Evolutionary conservation across 108 stramenopile genomes (phyloP), one percentile per base, ranked within the genome.

Genomic region (Skeletonema marinoi): DNA sequence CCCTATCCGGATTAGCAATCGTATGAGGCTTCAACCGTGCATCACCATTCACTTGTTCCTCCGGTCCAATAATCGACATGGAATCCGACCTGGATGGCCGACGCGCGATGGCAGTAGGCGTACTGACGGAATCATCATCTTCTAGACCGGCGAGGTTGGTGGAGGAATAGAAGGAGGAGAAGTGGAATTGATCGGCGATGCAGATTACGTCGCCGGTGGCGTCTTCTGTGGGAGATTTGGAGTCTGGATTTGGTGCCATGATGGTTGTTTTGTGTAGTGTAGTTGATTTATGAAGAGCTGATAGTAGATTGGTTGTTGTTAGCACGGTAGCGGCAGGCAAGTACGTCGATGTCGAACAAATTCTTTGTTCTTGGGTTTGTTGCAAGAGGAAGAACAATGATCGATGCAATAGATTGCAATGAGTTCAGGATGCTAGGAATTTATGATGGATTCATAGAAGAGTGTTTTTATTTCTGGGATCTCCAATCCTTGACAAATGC

Each of bases 121-220:
- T 51, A 12, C 3, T 51, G 17, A 17, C 50, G n/a, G 17, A 17
- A 19, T 51, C 50, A 4, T 51, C 50, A 51, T 0, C 17, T 3
- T 51, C 50, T 0, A 51, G 19, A 5, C 50, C 50, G 19, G 17
- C 50, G 50, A 51, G 50, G 50, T 51, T 51, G 50, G 50, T 51
- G 19, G 17, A 19, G 4, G 50, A 51, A 19, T 62, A 71, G 60
- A 71, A 71, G 33, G 30, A 32, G 32, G 70, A 71, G 61, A 71
- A 71, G 61, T 71, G 70, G 70, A 71, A 71, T 36, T 62, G 62
- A 32, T 71, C 70, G 10, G 70, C 62, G 33, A 71, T 62, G 60
- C 70, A 71, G 60, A 71, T 68, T 16, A 31, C 42, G 6, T 68
- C 62, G 1, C 19, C 19, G 51, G 50, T 58, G 3, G n/a, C 50